Conservation (phyloP, 164 flowering plant genomes). For the Hamamelis virginiana region DNA sequence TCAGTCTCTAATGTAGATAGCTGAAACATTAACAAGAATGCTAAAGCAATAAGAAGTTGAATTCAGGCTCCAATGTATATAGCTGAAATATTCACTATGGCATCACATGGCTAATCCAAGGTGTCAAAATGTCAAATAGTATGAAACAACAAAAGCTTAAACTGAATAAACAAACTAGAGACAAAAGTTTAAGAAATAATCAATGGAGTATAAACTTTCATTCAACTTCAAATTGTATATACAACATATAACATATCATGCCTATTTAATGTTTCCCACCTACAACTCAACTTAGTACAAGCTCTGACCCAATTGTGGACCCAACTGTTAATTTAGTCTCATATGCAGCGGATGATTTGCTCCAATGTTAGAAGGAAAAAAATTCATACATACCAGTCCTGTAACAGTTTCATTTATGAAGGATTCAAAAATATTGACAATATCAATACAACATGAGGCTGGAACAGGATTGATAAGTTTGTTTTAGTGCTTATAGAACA, state of each 20-base stretch:
- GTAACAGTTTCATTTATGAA: not conserved
- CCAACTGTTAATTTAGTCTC: not conserved
- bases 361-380: too few species aligned
- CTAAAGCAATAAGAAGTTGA: too few species aligned
- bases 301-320: not conserved
- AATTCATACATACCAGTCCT: too few species aligned
- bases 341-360: too few species aligned
- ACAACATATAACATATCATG: not conserved
- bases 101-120: too few species aligned
- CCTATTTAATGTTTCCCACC: not conserved
- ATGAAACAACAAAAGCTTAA: not conserved
- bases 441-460: not conserved
- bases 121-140: not conserved
- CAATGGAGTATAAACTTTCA: not conserved
- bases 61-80: too few species aligned
- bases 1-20: too few species aligned
- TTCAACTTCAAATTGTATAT: not conserved
- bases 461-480: not conserved
- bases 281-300: not conserved
- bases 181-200: too few species aligned
- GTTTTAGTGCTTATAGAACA: slow-evolving; percentile 45
- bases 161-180: too few species aligned
- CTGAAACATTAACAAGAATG: too few species aligned
- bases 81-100: too few species aligned
- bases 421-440: not conserved